Percentiles rank a stretch among this genome's conserved stretches.
Evolutionary conservation across 2,329 filamentous ascomycete genomes (phyloP).

Genomic region (Colletotrichum godetiae): DNA sequence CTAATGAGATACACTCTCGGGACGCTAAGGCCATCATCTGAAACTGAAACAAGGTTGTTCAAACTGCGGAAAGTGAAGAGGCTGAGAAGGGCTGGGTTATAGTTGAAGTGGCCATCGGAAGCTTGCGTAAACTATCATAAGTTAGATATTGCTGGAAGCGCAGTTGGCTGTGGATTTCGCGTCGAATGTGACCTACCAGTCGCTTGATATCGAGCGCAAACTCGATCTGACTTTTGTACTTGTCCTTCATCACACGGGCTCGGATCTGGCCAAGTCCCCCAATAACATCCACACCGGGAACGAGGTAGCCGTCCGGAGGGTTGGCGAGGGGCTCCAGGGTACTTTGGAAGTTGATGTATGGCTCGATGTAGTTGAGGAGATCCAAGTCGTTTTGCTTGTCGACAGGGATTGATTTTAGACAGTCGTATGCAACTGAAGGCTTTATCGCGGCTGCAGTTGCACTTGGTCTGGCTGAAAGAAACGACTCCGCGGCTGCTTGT

Average conservation of each 20-base stretch:
- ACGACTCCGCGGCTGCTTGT: slow-evolving; percentile 5
- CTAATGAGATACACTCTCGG: slow-evolving; percentile 27
- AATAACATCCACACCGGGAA: slow-evolving; percentile 36
- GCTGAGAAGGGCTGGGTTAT: slow-evolving; percentile 31
- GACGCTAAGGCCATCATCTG: slow-evolving; percentile 19
- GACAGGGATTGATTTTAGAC: slow-evolving; percentile 30
- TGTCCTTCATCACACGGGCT: slow-evolving; percentile 28
- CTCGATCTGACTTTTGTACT: slow-evolving; percentile 35
- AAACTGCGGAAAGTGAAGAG: slow-evolving; percentile 24
- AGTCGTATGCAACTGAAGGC: slow-evolving; percentile 28
- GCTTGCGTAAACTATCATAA: slow-evolving; percentile 8
- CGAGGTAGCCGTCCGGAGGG: slow-evolving; percentile 36
- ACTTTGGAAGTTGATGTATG: slow-evolving; percentile 35
- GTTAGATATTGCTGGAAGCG: neutral
- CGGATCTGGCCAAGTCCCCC: slow-evolving; percentile 34
- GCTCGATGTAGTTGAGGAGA: slow-evolving; percentile 37
- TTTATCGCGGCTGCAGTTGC: neutral
- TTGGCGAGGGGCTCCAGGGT: slow-evolving; percentile 34
- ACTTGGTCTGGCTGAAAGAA: neutral
- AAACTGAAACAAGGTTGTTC: slow-evolving; percentile 34
- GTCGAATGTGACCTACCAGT: neutral
- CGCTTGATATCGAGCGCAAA: slow-evolving; percentile 32
- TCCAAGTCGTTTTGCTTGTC: slow-evolving; percentile 24
- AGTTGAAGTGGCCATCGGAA: slow-evolving; percentile 36
- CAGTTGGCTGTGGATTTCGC: neutral